A percentile compares a stretch with the other conserved stretches of the same genome.
These are phyloP conservation scores for Diaporthe destruens DNA, from an alignment of 2,329 filamentous ascomycete genomes.

Conservation along the genomic window DNA sequence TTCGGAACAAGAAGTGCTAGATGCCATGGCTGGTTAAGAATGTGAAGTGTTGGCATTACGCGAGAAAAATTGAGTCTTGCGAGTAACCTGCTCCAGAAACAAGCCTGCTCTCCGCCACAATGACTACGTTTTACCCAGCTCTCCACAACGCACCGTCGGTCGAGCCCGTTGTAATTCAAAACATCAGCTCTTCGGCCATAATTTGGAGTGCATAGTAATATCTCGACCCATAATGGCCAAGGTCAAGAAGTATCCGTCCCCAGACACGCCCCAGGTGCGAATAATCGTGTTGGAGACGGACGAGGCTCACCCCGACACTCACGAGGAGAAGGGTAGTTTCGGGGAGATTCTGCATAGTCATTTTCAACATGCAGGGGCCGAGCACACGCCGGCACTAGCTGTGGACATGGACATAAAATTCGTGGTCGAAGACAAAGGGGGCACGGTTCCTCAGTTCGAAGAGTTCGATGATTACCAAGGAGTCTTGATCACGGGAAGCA, in stretches of 20 bases:
- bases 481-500: constrained; percentile 79
- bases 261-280: constrained; percentile 44
- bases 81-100: neutral
- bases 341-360: constrained; percentile 65
- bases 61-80: neutral
- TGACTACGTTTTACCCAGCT: neutral
- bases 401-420: constrained; percentile 10
- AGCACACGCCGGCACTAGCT: constrained; percentile 65
- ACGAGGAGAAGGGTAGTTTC: constrained; percentile 63
- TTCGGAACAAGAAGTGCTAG: constrained; percentile 6
- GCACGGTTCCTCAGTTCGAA: constrained; percentile 52
- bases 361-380: constrained; percentile 63
- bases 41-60: constrained; percentile 20
- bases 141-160: neutral
- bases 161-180: neutral
- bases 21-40: constrained; percentile 12
- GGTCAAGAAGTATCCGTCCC: neutral
- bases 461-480: constrained; percentile 76
- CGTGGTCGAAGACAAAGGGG: constrained; percentile 23
- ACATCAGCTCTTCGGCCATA: neutral
- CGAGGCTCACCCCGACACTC: constrained; percentile 64
- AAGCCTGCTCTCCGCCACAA: neutral
- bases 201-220: too few species aligned
- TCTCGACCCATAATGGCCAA: neutral
- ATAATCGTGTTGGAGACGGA: constrained; percentile 71